Evolutionary conservation across 371 early-diverging fungal species (phyloP), one percentile per base, ranked within the genome.

Genomic region (Zychaea mexicana): DNA sequence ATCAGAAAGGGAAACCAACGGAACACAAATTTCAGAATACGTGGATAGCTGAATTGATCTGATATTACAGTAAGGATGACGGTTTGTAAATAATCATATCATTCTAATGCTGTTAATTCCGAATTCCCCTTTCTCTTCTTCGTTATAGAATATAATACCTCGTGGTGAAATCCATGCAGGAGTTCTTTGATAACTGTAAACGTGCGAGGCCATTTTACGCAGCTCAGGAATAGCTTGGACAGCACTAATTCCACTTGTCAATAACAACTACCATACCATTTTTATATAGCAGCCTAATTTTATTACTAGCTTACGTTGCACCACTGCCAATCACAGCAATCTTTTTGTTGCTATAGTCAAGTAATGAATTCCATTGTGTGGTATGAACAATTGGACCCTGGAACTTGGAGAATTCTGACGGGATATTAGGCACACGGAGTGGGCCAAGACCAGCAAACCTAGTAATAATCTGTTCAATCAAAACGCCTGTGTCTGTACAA

Each of bases 121-220:
- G n/a, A n/a, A n/a, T n/a, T n/a, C n/a, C n/a, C n/a, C n/a, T n/a
- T n/a, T n/a, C n/a, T n/a, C n/a, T n/a, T n/a, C n/a, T n/a, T n/a
- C n/a, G n/a, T n/a, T n/a, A n/a, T n/a, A n/a, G n/a, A n/a, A n/a
- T n/a, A n/a, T n/a, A n/a, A n/a, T 71, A 33, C 56, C 61, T 52
- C 78, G 73, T 7, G 82, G 83, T 19, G 72, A 8, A 28, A 82
- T 64, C 72, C 81, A 85, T 19, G 76, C 72, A 9, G 87, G 81
- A 1, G 86, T 83, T 9, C 87, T 79, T 49, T 86, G 86, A 61
- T 79, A 88, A 32, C 72, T 78, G 58, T 77, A 74, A 12, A 88
- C 65, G n/a, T 67, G 69, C n/a, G 69, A 68, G 19, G 73, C 85
- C 26, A 77, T 70, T 54, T 74, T 71, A 17, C 70, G 76, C 6